These are phyloP conservation scores for Violaceomyces palustris DNA, from an alignment of 1,284 basidiomycete genomes.

Conservation along the genomic window DNA sequence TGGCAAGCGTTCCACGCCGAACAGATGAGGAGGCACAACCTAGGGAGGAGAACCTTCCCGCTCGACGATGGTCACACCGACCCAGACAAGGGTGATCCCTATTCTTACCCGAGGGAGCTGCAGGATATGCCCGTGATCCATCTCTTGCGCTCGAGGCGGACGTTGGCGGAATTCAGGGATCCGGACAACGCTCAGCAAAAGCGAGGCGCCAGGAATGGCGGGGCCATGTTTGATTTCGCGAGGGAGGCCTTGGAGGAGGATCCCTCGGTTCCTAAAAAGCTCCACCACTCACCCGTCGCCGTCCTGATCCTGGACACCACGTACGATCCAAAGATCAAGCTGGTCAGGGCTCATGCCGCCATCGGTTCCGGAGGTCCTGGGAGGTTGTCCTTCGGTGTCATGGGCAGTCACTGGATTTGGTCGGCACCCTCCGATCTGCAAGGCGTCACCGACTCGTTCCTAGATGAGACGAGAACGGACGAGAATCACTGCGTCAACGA, in stretches of 20 bases:
- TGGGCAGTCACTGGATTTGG: constrained; percentile 39
- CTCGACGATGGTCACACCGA: constrained; percentile 19
- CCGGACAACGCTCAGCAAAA: constrained; percentile 34
- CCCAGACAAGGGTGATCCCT: background rate
- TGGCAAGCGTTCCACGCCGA: constrained; percentile 40
- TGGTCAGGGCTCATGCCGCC: constrained; percentile 32
- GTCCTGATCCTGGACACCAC: constrained; percentile 26
- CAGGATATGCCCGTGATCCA: constrained; percentile 20
- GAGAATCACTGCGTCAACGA: constrained; percentile 28
- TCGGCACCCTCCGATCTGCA: constrained; percentile 17
- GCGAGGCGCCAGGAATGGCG: constrained; percentile 15
- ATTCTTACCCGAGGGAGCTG: constrained; percentile 2
- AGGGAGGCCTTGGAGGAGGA: constrained; percentile 16
- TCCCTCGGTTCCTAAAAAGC: constrained; percentile 6
- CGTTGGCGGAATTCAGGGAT: constrained; percentile 23
- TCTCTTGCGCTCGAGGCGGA: constrained; percentile 16
- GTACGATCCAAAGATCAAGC: constrained; percentile 19
- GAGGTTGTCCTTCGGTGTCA: constrained; percentile 17
- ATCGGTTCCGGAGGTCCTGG: constrained; percentile 20
- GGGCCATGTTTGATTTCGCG: constrained; percentile 27
- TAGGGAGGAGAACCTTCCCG: constrained; percentile 25
- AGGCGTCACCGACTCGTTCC: constrained; percentile 15
- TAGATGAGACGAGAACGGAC: constrained; percentile 23
- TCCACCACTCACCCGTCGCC: constrained; percentile 19
- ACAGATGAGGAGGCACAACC: constrained; percentile 30